phyloP scores from a whole-genome alignment of 176 grass and related monocot genomes.

The Neostapfia colusana region DNA sequence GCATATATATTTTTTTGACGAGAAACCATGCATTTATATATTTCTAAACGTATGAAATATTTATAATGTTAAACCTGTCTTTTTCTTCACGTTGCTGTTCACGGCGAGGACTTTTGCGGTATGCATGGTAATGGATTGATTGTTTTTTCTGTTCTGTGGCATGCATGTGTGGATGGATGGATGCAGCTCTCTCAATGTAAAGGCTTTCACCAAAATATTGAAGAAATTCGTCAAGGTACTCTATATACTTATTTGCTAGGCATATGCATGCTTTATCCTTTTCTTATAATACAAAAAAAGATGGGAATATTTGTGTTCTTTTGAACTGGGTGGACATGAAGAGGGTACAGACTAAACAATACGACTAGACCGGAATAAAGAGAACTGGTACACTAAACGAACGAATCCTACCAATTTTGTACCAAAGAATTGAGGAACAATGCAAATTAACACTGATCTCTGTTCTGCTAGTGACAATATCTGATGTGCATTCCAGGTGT shows the following conservation, averaged over 20 bases:
- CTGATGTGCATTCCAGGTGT: slow-evolving; percentile 54
- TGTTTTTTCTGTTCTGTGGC: background rate
- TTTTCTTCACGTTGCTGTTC: background rate
- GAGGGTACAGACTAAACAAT: background rate
- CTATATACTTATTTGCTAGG: slow-evolving; percentile 10
- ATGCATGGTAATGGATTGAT: slow-evolving; percentile 17
- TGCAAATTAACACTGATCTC: background rate
- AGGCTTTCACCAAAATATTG: slow-evolving; percentile 88
- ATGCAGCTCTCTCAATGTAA: slow-evolving; percentile 79
- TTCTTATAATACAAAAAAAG: background rate
- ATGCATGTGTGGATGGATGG: slow-evolving; percentile 24
- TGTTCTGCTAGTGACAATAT: background rate
- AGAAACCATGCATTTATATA: background rate
- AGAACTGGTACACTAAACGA: background rate
- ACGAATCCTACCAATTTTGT: background rate
- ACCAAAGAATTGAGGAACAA: background rate
- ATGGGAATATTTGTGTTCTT: slow-evolving; percentile 11
- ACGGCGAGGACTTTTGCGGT: background rate
- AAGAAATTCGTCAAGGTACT: slow-evolving; percentile 97
- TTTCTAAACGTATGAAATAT: too few relatives aligned
- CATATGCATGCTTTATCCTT: background rate
- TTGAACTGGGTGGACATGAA: slow-evolving; percentile 25
- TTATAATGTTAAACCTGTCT: background rate
- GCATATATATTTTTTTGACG: background rate
- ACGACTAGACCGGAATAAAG: slow-evolving; percentile 9